Evolutionary conservation across 345 rosid genomes (phyloP).

Genomic region (Kernera saxatilis): DNA sequence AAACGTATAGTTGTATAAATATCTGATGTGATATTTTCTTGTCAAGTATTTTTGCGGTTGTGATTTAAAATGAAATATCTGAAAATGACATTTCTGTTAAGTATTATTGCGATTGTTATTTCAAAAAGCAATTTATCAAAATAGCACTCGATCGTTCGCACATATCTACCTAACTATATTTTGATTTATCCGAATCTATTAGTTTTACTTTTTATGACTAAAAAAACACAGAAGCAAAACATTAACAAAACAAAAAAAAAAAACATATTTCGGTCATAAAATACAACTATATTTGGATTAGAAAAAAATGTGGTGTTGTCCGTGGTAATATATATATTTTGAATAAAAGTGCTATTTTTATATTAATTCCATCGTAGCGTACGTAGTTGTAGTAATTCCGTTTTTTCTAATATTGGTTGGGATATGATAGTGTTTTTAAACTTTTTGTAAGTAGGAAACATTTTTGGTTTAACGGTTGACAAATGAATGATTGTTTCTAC

Average conservation of each 20-base stretch:
- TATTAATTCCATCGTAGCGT: background rate
- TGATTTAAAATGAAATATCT: background rate
- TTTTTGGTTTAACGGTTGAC: background rate
- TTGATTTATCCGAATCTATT: background rate
- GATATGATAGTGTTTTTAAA: background rate
- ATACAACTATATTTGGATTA: background rate
- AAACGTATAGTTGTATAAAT: slow-evolving; percentile 3
- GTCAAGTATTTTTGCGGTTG: slow-evolving; percentile 15
- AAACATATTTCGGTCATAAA: background rate
- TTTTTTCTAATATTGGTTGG: background rate
- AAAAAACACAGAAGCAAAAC: background rate
- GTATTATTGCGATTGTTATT: background rate
- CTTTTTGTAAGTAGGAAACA: background rate
- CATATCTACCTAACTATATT: background rate
- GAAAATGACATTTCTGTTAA: background rate
- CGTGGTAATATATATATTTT: background rate
- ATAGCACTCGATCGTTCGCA: background rate
- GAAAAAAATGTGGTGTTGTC: background rate
- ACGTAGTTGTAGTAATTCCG: background rate
- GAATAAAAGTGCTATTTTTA: background rate
- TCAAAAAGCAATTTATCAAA: too few species aligned
- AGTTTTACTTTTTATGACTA: background rate
- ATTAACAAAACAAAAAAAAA: too few species aligned
- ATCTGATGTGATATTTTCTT: background rate
- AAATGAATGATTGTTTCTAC: background rate